A percentile compares a stretch with the other conserved stretches of the same genome.
phyloP scores from a whole-genome alignment of 306 rosid genomes.

The Trichosanthes cucumerina region DNA sequence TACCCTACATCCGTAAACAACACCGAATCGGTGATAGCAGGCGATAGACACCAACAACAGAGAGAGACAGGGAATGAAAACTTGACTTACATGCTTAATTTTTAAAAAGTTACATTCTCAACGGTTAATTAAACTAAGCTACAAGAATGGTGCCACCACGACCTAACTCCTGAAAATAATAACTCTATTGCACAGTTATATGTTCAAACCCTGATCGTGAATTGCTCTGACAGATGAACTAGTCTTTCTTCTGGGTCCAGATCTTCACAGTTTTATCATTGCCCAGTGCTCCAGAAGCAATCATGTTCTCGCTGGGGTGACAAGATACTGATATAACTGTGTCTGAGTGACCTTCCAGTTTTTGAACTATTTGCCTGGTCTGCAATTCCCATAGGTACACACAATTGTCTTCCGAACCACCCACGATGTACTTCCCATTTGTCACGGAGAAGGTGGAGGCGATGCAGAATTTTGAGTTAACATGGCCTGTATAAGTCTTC shows the following conservation, averaged over 20 bases:
- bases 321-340: constrained; percentile 79
- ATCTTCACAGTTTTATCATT: constrained; percentile 82
- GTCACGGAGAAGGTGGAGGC: constrained; percentile 73
- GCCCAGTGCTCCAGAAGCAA: constrained; percentile 93
- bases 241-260: constrained; percentile 70
- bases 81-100: not conserved
- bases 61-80: not conserved
- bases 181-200: not conserved
- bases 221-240: not conserved
- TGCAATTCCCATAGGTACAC: constrained; percentile 88
- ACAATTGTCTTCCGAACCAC: constrained; percentile 85
- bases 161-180: not conserved
- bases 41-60: too few relatives aligned
- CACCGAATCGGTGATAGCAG: not conserved
- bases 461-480: constrained; percentile 74
- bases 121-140: not conserved
- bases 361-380: constrained; percentile 65
- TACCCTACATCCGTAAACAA: not conserved
- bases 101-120: not conserved
- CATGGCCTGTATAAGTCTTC: constrained; percentile 78
- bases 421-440: constrained; percentile 75
- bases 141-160: not conserved
- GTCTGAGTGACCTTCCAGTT: constrained; percentile 89
- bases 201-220: not conserved
- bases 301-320: constrained; percentile 83